These are phyloP conservation scores for Chiua virens DNA, from an alignment of 768 basidiomycete species.

Conservation along the genomic window DNA sequence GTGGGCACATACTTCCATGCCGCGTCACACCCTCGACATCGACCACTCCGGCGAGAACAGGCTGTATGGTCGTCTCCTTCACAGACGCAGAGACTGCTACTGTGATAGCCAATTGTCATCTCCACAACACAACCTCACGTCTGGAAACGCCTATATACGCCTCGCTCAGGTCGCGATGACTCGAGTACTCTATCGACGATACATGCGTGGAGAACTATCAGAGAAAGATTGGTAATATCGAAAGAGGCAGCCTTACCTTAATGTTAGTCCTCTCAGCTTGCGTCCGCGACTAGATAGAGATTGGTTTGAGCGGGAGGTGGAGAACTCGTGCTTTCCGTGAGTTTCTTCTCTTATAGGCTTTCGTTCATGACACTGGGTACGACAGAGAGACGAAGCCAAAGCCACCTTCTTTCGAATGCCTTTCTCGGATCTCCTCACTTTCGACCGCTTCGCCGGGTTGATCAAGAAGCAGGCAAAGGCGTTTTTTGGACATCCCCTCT, in stretches of 20 bases:
- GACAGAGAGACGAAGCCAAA: neutral
- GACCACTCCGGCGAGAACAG: no score
- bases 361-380: constrained; percentile 48
- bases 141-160: constrained; percentile 49
- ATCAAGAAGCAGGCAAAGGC: constrained; percentile 38
- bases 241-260: constrained; percentile 48
- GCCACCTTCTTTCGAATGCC: constrained; percentile 8
- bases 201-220: constrained; percentile 46
- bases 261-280: constrained; percentile 49
- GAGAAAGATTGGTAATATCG: constrained; percentile 54
- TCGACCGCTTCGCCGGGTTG: constrained; percentile 40
- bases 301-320: constrained; percentile 50
- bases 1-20: no score
- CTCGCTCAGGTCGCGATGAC: constrained; percentile 54
- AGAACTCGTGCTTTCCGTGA: constrained; percentile 44
- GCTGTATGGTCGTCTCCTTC: constrained; percentile 4
- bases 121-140: constrained; percentile 44
- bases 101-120: constrained; percentile 41
- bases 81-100: constrained; percentile 29
- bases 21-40: no score
- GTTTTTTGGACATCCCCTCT: constrained; percentile 44
- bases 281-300: constrained; percentile 47
- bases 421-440: constrained; percentile 42
- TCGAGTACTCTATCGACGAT: constrained; percentile 48
- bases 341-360: constrained; percentile 43